Evolutionary conservation across 768 basidiomycete species (phyloP).

Genomic region (Termitomyces sp.): DNA sequence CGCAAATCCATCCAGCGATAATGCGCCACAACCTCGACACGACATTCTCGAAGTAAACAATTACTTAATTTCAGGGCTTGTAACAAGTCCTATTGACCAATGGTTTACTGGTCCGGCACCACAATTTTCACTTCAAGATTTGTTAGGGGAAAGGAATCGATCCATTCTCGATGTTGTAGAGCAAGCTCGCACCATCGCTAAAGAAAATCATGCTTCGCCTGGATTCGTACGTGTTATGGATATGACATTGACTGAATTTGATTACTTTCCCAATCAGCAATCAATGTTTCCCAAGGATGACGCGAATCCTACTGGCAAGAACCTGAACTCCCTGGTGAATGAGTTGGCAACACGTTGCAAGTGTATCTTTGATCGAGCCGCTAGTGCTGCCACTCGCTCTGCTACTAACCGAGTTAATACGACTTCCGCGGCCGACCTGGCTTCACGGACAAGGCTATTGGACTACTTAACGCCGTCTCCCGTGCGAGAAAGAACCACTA

Average conservation of each 20-base stretch:
- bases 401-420: constrained; percentile 35
- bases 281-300: constrained; percentile 39
- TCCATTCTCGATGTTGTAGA: constrained; percentile 37
- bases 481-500: constrained; percentile 50
- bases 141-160: constrained; percentile 33
- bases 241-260: constrained; percentile 2
- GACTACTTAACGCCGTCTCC: constrained; percentile 24
- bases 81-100: constrained; percentile 62
- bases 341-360: constrained; percentile 59
- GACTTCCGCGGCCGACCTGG: constrained; percentile 17
- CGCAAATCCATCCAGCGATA: constrained; percentile 47
- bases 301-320: constrained; percentile 56
- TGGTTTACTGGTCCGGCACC: constrained; percentile 73
- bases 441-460: constrained; percentile 22
- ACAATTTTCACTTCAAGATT: constrained; percentile 39
- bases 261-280: constrained; percentile 7
- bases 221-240: constrained; percentile 38
- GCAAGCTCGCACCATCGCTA: constrained; percentile 41
- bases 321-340: constrained; percentile 58
- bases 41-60: constrained; percentile 78
- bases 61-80: constrained; percentile 69
- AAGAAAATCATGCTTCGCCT: constrained; percentile 43
- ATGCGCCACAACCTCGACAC: constrained; percentile 46
- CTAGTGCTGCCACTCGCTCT: constrained; percentile 58
- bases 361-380: constrained; percentile 54